Evolutionary conservation across 441 rosid species (phyloP).

Genomic region (Euphorbia corollata): DNA sequence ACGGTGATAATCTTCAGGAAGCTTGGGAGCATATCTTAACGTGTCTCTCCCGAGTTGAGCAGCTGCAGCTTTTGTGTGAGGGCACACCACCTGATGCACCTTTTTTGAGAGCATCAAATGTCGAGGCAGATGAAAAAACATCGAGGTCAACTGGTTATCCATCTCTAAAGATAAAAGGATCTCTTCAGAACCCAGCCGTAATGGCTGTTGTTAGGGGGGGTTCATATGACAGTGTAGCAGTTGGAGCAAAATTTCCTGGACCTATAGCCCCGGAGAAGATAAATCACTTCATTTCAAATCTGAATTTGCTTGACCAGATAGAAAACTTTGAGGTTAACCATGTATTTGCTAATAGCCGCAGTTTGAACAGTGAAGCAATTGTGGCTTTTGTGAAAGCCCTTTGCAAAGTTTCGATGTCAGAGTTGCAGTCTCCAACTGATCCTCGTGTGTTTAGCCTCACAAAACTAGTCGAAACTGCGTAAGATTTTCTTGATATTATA

Average conservation of each 20-base stretch:
- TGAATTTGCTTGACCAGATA: slow-evolving; percentile 97
- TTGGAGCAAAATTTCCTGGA: slow-evolving; percentile 56
- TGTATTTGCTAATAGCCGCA: slow-evolving; percentile 93
- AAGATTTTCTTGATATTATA: slow-evolving; percentile 29
- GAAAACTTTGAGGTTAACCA: slow-evolving; percentile 90
- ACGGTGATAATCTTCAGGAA: slow-evolving; percentile 91
- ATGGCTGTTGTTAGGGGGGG: slow-evolving; percentile 99
- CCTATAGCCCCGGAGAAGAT: slow-evolving; percentile 78
- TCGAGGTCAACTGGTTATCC: slow-evolving; percentile 50
- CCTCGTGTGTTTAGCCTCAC: slow-evolving; percentile 99
- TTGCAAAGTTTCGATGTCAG: slow-evolving; percentile 91
- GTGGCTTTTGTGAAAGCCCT: slow-evolving; percentile 95
- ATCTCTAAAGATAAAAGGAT: slow-evolving; percentile 74
- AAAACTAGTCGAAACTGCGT: slow-evolving; percentile 97
- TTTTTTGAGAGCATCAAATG: slow-evolving; percentile 55
- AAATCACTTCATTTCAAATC: slow-evolving; percentile 67
- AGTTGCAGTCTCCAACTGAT: slow-evolving; percentile 93
- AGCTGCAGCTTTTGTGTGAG: slow-evolving; percentile 91
- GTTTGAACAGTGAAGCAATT: slow-evolving; percentile 89
- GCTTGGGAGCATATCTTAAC: slow-evolving; percentile 96
- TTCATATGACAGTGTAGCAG: slow-evolving; percentile 76
- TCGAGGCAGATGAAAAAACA: slow-evolving; percentile 61
- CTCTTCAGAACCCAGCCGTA: slow-evolving; percentile 87
- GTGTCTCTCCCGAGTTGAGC: slow-evolving; percentile 93
- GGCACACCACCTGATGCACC: slow-evolving; percentile 93